Percentiles rank a stretch among this genome's conserved stretches.
Evolutionary conservation across 2,329 filamentous ascomycete species (phyloP).

Genomic region (Colletotrichum lentis): DNA sequence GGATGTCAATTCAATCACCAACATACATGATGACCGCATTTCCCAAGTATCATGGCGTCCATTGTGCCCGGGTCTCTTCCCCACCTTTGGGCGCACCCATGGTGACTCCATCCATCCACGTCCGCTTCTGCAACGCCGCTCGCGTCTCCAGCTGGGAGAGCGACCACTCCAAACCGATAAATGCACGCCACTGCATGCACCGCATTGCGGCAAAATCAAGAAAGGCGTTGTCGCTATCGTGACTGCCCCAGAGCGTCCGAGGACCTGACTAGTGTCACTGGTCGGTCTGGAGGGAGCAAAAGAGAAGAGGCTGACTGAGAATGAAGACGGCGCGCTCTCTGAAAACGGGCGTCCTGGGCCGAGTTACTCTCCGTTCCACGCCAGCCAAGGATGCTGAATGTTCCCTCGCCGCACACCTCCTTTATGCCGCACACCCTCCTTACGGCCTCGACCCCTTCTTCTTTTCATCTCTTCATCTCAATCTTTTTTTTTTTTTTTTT

Average conservation of each 20-base stretch:
- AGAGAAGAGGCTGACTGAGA: conserved; percentile 32
- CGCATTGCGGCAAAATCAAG: conserved; percentile 27
- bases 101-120: conserved; percentile 23
- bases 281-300: conserved; percentile 25
- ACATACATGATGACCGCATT: conserved; percentile 38
- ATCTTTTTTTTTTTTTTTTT: conserved; percentile 27
- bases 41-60: conserved; percentile 32
- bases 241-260: conserved; percentile 12
- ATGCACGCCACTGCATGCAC: conserved; percentile 28
- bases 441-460: conserved; percentile 28
- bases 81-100: conserved; percentile 26
- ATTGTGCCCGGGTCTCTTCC: conserved; percentile 13
- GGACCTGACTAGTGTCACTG: conserved; percentile 26
- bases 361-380: conserved; percentile 25
- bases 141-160: conserved; percentile 24
- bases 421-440: conserved; percentile 31
- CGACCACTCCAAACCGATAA: conserved; percentile 19
- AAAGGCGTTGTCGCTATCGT: conserved; percentile 34
- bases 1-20: conserved; percentile 24
- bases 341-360: conserved; percentile 33
- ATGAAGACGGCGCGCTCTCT: conserved; percentile 26
- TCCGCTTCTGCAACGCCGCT: conserved; percentile 32
- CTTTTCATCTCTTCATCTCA: conserved; percentile 32
- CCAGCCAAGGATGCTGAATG: conserved; percentile 28
- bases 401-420: conserved; percentile 28